A percentile compares a stretch with the other conserved stretches of the same genome.
Evolutionary conservation across 192 early-diverging fungal genomes (phyloP).

Genomic region (Backusella circina): DNA sequence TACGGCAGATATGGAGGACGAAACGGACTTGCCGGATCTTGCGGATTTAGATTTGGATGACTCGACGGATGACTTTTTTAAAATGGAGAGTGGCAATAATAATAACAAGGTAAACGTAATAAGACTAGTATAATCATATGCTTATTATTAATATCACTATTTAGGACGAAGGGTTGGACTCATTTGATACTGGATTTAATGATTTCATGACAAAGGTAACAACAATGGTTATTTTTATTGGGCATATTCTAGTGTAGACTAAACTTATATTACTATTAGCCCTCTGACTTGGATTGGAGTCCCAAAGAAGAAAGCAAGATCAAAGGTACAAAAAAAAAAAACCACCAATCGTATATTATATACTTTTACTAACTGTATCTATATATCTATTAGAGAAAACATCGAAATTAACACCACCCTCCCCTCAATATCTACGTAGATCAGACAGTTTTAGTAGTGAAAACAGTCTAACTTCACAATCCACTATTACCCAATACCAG

Average conservation of each 20-base stretch:
- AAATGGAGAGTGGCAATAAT: constrained; percentile 2
- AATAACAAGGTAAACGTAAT: neutral
- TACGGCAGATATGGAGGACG: constrained; percentile 28
- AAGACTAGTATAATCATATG: neutral
- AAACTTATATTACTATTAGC: neutral
- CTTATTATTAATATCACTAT: neutral
- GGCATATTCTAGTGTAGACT: neutral
- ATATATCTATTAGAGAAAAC: neutral
- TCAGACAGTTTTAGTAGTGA: constrained; percentile 33
- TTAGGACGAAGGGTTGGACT: neutral
- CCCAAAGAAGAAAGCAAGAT: neutral
- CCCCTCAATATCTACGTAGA: neutral
- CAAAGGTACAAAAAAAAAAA: neutral
- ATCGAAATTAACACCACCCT: neutral
- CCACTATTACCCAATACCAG: constrained; percentile 17
- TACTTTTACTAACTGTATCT: neutral
- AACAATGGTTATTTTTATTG: neutral
- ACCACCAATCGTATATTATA: neutral
- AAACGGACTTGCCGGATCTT: constrained; percentile 21
- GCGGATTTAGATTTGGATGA: constrained; percentile 31
- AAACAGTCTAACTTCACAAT: constrained; percentile 23
- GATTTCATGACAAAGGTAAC: constrained; percentile 11
- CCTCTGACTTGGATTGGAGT: constrained; percentile 11
- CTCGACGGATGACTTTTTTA: constrained; percentile 30
- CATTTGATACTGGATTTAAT: constrained; percentile 7